Evolutionary conservation across 23 red algal genomes (phyloP).

Genomic region (Gracilaria caudata): DNA sequence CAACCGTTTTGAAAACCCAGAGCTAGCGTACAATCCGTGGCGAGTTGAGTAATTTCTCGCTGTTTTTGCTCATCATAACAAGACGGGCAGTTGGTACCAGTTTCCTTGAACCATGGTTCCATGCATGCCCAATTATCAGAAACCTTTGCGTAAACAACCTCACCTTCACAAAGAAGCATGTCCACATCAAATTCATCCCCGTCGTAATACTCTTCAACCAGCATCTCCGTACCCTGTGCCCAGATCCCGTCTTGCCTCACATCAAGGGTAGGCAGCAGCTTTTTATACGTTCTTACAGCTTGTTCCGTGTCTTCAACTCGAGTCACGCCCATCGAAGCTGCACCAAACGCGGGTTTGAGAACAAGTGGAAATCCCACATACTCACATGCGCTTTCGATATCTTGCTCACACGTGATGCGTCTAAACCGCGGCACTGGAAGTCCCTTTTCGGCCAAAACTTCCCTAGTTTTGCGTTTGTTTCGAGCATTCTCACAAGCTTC

Average conservation of each 20-base stretch:
- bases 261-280: conserved; percentile 61
- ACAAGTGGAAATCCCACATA: conserved; percentile 96
- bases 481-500: conserved; percentile 83
- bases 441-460: conserved; percentile 79
- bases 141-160: conserved; percentile 83
- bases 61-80: conserved; percentile 79
- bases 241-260: conserved; percentile 74
- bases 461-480: conserved; percentile 84
- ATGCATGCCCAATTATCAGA: conserved; percentile 97
- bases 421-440: conserved; percentile 78
- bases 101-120: conserved; percentile 98
- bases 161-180: conserved; percentile 78
- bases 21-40: conserved; percentile 68
- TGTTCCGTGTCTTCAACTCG: conserved; percentile 47
- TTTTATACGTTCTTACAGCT: conserved; percentile 37
- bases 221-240: conserved; percentile 91
- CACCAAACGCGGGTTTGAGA: conserved; percentile 88
- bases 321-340: conserved; percentile 89
- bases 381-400: conserved; percentile 71
- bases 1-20: conserved; percentile 81
- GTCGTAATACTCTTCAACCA: conserved; percentile 96
- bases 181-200: conserved; percentile 99
- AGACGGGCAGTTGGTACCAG: conserved; percentile 93
- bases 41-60: conserved; percentile 75
- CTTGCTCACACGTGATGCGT: conserved; percentile 38